Percentiles rank a stretch among this genome's conserved stretches.
Evolutionary conservation across 257 asterid species (phyloP).

Genomic region (Euphrasia confusa): DNA sequence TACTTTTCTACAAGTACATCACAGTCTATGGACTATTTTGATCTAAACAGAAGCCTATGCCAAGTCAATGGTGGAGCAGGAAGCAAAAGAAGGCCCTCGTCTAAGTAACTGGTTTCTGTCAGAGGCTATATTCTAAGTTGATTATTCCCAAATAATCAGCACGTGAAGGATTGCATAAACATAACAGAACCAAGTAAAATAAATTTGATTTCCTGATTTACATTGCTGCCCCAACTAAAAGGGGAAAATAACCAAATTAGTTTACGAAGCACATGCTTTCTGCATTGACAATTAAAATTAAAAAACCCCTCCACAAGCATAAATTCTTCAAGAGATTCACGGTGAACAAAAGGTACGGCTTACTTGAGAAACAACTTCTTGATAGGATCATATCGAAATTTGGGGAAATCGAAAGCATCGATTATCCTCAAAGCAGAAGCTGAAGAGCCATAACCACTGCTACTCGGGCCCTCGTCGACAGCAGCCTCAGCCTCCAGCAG

Average conservation of each 20-base stretch:
- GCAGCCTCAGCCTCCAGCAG: constrained; percentile 62
- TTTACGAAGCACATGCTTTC: constrained; percentile 10
- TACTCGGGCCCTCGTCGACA: constrained; percentile 47
- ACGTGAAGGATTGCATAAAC: too few species aligned
- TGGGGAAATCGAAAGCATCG: constrained; percentile 73
- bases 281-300: constrained; percentile 1
- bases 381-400: constrained; percentile 66
- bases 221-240: neutral
- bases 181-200: too few species aligned
- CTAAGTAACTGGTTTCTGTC: too few species aligned
- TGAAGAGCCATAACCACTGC: constrained; percentile 32
- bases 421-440: constrained; percentile 62
- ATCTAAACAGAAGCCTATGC: too few species aligned
- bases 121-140: too few species aligned
- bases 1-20: neutral
- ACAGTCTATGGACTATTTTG: too few species aligned
- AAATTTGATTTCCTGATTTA: too few species aligned
- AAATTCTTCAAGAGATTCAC: constrained; percentile 11
- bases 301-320: constrained; percentile 15
- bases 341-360: constrained; percentile 6
- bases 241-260: neutral
- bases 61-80: too few species aligned
- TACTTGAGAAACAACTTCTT: constrained; percentile 73
- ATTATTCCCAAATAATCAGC: too few species aligned
- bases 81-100: too few species aligned